A percentile compares a stretch with the other conserved stretches of the same genome.
Evolutionary conservation across 1,284 basidiomycete species (phyloP).

Genomic region (Moesziomyces globuligerus): DNA sequence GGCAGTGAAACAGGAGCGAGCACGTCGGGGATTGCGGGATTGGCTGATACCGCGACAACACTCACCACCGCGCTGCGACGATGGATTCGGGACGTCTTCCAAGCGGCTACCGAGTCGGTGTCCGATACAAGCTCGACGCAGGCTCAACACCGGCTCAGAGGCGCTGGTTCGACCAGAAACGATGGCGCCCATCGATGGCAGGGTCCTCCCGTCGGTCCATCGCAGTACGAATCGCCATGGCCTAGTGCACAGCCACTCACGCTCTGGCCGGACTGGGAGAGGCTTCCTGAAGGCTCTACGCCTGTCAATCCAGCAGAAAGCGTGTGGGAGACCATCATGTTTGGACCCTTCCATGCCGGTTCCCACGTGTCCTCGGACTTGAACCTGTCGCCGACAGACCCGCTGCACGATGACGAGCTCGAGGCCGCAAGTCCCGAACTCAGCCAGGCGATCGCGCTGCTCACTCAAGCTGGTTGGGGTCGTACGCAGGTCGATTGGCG

Average conservation of each 20-base stretch:
- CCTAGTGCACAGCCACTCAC: conserved; percentile 31
- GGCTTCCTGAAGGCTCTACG: conserved; percentile 17
- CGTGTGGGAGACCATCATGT: conserved; percentile 49
- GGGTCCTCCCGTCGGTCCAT: conserved; percentile 33
- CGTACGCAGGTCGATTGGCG: conserved; percentile 24
- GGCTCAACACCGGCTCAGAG: conserved; percentile 1
- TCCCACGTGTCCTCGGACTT: conserved; percentile 11
- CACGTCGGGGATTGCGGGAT: not conserved
- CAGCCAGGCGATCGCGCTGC: conserved; percentile 29
- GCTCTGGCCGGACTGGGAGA: conserved; percentile 61
- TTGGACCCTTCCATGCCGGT: conserved; percentile 46
- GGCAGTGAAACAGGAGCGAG: conserved; percentile 2
- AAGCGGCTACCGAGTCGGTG: conserved; percentile 7
- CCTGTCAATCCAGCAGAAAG: conserved; percentile 31
- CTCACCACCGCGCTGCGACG: conserved; percentile 6
- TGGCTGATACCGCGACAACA: not conserved
- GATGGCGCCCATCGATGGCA: conserved; percentile 32
- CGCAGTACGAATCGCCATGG: conserved; percentile 34
- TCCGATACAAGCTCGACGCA: conserved; percentile 6
- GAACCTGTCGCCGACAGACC: not conserved
- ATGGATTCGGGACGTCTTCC: conserved; percentile 11
- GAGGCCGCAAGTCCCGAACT: conserved; percentile 4
- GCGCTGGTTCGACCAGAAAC: conserved; percentile 5
- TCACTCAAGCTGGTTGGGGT: conserved; percentile 51
- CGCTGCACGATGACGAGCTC: conserved; percentile 1